Evolutionary conservation across 306 rosid genomes (phyloP), one percentile per base, ranked within the genome.

Genomic region (Mimosa pudica): DNA sequence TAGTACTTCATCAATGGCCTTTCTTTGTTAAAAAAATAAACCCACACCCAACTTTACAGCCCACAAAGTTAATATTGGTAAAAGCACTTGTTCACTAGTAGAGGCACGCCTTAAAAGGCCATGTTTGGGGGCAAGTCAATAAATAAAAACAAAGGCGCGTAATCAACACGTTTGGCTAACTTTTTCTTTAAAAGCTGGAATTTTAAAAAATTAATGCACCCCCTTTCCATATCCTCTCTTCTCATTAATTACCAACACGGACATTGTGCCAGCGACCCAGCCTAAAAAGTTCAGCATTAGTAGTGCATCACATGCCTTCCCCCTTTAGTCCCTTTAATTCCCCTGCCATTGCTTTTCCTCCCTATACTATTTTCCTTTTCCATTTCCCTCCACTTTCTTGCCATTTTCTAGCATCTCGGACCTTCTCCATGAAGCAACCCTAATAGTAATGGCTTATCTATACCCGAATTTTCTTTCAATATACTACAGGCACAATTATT

Each of bases 251-350:
- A 66, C 65, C 45, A 63, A 82, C 85, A 87, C 89, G 89, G 51
- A 62, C 47, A 2, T 57, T 75, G 89, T 69, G 36, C 36, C 35
- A 60, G 74, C 75, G 82, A 0, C 11, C 16, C 68, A 54, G 74
- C 77, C 84, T 8, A 68, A 54, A 75, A 82, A 77, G 83, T 82
- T 82, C 83, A 68, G 78, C 47, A 24, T 24, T 24, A 24, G 30
- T 24, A 24, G 1, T 24, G 30, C 30, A 79, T 46, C 93, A 88
- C 93, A 80, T 86, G 94, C 71, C 44, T 6, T 65, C 80, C 18
- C 42, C 42, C 42, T 38, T 38, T 38, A 38, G 42, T 5, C 42
- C 20, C 55, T 54, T 54, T 5, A 16, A 5, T 17, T 16, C 60
- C 6, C 60, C 10, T 54, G 57, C 32, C 62, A 6, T 3, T 12